Percentiles rank a stretch among this genome's conserved stretches.
Conservation (phyloP, 2,329 filamentous ascomycete species). For the Sclerotinia trifoliorum region DNA sequence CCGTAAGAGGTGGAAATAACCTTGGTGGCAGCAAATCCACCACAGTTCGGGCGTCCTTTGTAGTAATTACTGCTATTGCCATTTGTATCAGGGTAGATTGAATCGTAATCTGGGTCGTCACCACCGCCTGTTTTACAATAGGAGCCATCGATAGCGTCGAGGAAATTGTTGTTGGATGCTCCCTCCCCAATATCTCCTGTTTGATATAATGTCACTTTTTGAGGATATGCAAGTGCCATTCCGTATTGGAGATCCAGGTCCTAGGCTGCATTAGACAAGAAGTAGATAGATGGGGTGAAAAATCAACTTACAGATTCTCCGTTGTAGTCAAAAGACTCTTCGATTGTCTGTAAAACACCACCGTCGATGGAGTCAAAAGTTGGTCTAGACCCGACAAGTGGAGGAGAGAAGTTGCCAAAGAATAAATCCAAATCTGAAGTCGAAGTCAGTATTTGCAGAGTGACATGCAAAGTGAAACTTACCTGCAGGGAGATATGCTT, state of each 20-base stretch:
- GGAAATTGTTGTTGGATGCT: conserved; percentile 29
- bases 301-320: conserved; percentile 46
- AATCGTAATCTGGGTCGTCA: conserved; percentile 42
- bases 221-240: conserved; percentile 53
- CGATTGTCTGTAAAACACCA: conserved; percentile 45
- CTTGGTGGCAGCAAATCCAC: conserved; percentile 47
- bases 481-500: conserved; percentile 50
- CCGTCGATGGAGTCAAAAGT: conserved; percentile 49
- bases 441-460: not conserved
- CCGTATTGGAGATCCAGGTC: conserved; percentile 56
- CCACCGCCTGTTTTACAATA: conserved; percentile 43
- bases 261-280: conserved; percentile 11
- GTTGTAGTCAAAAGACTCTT: conserved; percentile 42
- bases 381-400: conserved; percentile 47
- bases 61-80: conserved; percentile 36
- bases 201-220: conserved; percentile 44
- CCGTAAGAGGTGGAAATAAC: conserved; percentile 56
- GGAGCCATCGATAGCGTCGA: conserved; percentile 45
- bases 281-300: not conserved
- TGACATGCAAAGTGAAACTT: not conserved
- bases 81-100: conserved; percentile 38
- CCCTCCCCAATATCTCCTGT: conserved; percentile 39
- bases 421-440: conserved; percentile 46
- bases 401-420: conserved; percentile 46
- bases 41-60: conserved; percentile 46